Evolutionary conservation across 2,329 filamentous ascomycete genomes (phyloP), one percentile per base, ranked within the genome.

Genomic region (Endocalyx cinctus): DNA sequence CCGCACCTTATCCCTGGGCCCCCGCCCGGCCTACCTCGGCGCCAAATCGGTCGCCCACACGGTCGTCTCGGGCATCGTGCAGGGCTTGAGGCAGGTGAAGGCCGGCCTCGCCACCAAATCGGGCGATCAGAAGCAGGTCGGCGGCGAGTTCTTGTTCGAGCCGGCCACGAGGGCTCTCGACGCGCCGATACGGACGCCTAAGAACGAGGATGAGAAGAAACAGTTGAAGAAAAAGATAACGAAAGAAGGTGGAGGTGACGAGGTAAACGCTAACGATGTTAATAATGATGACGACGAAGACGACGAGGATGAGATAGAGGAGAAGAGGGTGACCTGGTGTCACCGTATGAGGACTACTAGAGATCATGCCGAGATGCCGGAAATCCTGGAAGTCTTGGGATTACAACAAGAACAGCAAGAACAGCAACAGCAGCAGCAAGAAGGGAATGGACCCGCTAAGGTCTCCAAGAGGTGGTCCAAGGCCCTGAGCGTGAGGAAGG

Each of bases 101-200:
- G 64, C 55, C 6, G 79, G 79, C 1, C 60, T 82, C 30, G 76
- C 71, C 5, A 62, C 75, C 39, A 79, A 79, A 54, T 76, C 73
- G 14, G 84, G 84, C 4, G 73, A 85, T 51, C 67, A 74, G 51
- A 66, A 71, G 33, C 82, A 87, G 60, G 79, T 85, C 3, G 84
- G 85, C 16, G 85, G 84, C 10, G 85, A 89, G 61, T 86, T 88
- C 41, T 55, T 89, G n/a, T 87, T 87, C 43, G 80, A 85, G 52
- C 72, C 72, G 4, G 48, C 46, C 4, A 43, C 37, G 0, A 38
- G 58, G 3, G 57, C 65, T 4, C 38, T 72, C 27, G 57, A 59
- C 31, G 66, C 66, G 11, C 70, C 69, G 1, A 55, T 70, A 10
- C 42, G 57, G n/a, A 67, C 66, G 10, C 70, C 69, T 16, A 40